Conservation (phyloP, 306 rosid species). For the Gastrolobium bilobum region DNA sequence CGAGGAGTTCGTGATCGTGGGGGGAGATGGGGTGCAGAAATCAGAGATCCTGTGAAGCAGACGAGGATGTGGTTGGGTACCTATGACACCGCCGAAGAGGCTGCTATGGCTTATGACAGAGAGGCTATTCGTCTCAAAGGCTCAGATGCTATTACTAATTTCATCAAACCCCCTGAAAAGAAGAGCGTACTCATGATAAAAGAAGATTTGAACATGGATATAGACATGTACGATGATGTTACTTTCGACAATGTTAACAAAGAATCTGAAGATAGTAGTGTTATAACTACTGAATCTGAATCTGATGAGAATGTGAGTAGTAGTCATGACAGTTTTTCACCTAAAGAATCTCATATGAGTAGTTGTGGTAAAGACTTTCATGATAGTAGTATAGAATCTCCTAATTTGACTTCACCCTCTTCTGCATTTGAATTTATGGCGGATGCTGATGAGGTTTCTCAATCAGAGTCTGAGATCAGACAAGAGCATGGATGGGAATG, state of each 20-base stretch:
- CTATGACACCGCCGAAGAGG: slow-evolving; percentile 68
- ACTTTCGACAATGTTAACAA: neutral
- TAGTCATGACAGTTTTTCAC: too few relatives aligned
- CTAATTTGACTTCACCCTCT: slow-evolving; percentile 17
- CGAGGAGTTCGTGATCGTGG: slow-evolving; percentile 80
- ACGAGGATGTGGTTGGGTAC: slow-evolving; percentile 71
- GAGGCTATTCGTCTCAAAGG: slow-evolving; percentile 64
- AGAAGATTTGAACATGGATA: neutral
- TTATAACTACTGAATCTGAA: too few relatives aligned
- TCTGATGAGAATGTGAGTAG: too few relatives aligned
- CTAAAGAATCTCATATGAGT: too few relatives aligned
- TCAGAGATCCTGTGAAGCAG: slow-evolving; percentile 46
- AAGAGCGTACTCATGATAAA: neutral
- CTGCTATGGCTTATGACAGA: slow-evolving; percentile 63
- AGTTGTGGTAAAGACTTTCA: slow-evolving; percentile 14
- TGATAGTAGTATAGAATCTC: too few relatives aligned
- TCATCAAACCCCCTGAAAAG: slow-evolving; percentile 20
- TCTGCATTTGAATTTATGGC: slow-evolving; percentile 30
- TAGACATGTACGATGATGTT: neutral
- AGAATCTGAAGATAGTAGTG: neutral
- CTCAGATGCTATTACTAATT: slow-evolving; percentile 59
- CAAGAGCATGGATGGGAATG: too few relatives aligned
- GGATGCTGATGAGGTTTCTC: too few relatives aligned
- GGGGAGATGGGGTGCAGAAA: slow-evolving; percentile 72
- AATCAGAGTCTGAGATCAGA: too few relatives aligned